These are phyloP conservation scores for Penicillium psychrofluorescens DNA, from an alignment of 495 filamentous ascomycete genomes.

Conservation along the genomic window DNA sequence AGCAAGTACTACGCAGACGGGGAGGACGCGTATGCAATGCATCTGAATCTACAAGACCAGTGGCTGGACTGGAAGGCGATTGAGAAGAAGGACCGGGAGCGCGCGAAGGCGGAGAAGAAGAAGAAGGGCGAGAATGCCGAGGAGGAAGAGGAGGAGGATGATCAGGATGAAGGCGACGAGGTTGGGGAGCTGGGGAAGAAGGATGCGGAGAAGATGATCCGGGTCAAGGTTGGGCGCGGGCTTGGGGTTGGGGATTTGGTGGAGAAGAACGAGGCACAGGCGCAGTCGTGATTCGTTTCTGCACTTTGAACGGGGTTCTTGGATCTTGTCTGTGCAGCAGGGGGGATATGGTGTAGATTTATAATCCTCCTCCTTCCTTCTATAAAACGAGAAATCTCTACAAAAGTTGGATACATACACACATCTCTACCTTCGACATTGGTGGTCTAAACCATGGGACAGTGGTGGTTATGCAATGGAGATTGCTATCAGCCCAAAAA, in stretches of 20 bases:
- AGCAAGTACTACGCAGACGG: constrained; percentile 96
- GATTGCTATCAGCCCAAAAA: too few species aligned
- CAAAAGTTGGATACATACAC: too few species aligned
- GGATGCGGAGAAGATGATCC: constrained; percentile 43
- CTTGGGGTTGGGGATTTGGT: constrained; percentile 81
- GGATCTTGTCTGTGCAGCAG: not conserved
- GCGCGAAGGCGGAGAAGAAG: constrained; percentile 29
- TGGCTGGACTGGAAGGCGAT: constrained; percentile 39
- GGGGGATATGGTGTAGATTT: too few species aligned
- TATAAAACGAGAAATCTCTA: too few species aligned
- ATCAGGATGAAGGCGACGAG: constrained; percentile 45
- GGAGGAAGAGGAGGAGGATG: constrained; percentile 15
- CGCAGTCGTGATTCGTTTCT: constrained; percentile 4
- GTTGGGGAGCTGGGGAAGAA: constrained; percentile 47
- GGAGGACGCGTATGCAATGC: constrained; percentile 94
- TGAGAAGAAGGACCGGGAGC: constrained; percentile 34
- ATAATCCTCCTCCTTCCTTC: too few species aligned
- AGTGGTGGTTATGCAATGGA: too few species aligned
- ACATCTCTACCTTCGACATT: too few species aligned
- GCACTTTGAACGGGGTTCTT: not conserved
- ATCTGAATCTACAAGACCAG: constrained; percentile 67
- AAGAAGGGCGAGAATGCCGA: constrained; percentile 17
- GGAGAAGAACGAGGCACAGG: constrained; percentile 59
- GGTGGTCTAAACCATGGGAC: too few species aligned
- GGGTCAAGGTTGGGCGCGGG: constrained; percentile 72